Base-by-base conservation (phyloP, 2,329 filamentous ascomycete genomes). In the Fusarium lyarnte region DNA sequence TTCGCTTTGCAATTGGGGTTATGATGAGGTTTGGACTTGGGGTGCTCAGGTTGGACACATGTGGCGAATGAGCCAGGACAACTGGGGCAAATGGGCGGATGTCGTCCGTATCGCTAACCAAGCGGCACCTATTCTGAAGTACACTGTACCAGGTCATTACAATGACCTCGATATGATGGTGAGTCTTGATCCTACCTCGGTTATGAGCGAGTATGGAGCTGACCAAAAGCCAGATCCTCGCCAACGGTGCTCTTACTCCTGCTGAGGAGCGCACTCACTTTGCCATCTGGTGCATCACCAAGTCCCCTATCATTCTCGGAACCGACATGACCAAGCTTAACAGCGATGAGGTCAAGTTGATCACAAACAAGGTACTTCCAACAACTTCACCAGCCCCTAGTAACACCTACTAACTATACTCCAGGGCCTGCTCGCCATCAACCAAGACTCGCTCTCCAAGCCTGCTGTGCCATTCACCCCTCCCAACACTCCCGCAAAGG, bases 131-230 rank as follows among this genome's bases (percentile, higher is more conserved):
- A 67, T 67, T 14, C 54, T 67, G 10, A 67, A 67, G 63, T 67
- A 67, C 35, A 67, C 64, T 27, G 49, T 61, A 13, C 63, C 39
- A 9, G 64, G 64, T 17, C 64, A 49, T 19, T 67, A 67, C n/a
- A 67, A 67, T 6, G 64, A 67, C 14, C 64, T 67, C 27, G 64
- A 67, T 14, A 67, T 67, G 64, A 67, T 67, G 64, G 64, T 67
- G 11, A 51, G 62, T 36, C 21, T 29, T 8, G 6, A 21, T 2
- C 6, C 0, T 6, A 4, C 2, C 8, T 11, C 3, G 3, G 19
- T 6, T 11, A 5, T 14, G 4, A 16, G 5, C 7, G 16, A n/a
- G 19, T 11, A 25, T 8, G 10, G 2, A 5, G 6, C 52, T 66
- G 13, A 66, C 29, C 4, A n/a, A 14, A 6, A 14, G n/a, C 6